These are phyloP conservation scores for Cyclotella baltica DNA, from an alignment of 108 stramenopile species.

Conservation along the genomic window DNA sequence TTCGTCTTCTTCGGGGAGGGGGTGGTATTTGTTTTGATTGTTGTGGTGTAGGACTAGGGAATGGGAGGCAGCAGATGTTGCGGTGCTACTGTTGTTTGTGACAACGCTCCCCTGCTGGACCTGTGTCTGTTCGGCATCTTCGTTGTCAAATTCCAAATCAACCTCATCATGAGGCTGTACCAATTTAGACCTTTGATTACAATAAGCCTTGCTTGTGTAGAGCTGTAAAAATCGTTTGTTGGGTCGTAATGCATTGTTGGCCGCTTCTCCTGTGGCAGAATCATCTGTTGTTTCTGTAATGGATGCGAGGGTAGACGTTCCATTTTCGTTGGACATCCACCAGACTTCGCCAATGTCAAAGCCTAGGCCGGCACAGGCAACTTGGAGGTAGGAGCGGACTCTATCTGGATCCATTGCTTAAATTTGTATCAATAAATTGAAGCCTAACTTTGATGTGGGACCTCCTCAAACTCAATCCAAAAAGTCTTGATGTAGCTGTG, in stretches of 20 bases:
- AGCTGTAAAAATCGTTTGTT: slow-evolving; percentile 91
- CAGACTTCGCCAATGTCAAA: slow-evolving; percentile 98
- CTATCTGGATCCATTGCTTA: slow-evolving; percentile 91
- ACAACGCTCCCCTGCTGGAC: no score
- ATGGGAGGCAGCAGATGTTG: background rate
- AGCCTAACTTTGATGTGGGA: no score
- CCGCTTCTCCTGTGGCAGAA: background rate
- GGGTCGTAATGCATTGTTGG: background rate
- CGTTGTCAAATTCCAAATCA: slow-evolving; percentile 47
- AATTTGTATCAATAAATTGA: no score
- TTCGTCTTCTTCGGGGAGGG: slow-evolving; percentile 54
- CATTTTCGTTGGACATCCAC: slow-evolving; percentile 88
- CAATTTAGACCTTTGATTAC: slow-evolving; percentile 80
- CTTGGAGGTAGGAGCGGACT: slow-evolving; percentile 90
- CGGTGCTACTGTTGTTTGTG: slow-evolving; percentile 51
- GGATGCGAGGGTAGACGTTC: slow-evolving; percentile 70
- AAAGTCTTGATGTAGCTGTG: no score
- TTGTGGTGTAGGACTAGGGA: slow-evolving; percentile 12
- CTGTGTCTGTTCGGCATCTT: slow-evolving; percentile 6
- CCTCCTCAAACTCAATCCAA: no score
- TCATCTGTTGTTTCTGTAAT: slow-evolving; percentile 53
- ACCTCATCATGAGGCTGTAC: slow-evolving; percentile 69
- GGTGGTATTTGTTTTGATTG: slow-evolving; percentile 21
- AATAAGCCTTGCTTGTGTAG: slow-evolving; percentile 93
- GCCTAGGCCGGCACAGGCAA: slow-evolving; percentile 93